A percentile compares a stretch with the other conserved stretches of the same genome.
phyloP scores from a whole-genome alignment of 345 rosid species.

The Syzygium jambos region DNA sequence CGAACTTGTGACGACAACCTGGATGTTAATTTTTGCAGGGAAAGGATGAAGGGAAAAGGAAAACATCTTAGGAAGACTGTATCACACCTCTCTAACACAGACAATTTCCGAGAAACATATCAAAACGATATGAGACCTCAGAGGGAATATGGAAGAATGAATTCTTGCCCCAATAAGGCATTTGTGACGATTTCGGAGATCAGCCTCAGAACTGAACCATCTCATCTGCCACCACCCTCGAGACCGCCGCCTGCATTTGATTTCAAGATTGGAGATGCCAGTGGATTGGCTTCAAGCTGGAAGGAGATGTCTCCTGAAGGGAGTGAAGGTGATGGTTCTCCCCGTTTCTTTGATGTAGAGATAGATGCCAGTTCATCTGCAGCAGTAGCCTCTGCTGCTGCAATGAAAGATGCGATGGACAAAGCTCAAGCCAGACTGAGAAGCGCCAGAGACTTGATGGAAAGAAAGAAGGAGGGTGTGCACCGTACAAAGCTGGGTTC shows the following conservation, averaged over 20 bases:
- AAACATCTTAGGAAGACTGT: conserved; percentile 27
- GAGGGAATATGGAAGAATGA: conserved; percentile 22
- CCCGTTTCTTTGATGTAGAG: conserved; percentile 86
- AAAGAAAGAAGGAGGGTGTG: conserved; percentile 51
- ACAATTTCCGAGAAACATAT: conserved; percentile 12
- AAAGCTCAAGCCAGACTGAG: conserved; percentile 73
- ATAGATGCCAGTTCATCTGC: conserved; percentile 84
- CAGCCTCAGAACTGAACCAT: conserved; percentile 70
- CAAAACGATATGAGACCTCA: conserved; percentile 20
- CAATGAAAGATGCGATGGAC: conserved; percentile 69
- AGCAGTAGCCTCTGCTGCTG: conserved; percentile 55
- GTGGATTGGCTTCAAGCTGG: conserved; percentile 21
- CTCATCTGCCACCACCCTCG: conserved; percentile 76
- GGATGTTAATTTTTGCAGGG: conserved; percentile 18
- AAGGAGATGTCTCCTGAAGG: conserved; percentile 31
- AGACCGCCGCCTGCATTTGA: conserved; percentile 61
- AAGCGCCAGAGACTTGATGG: conserved; percentile 56
- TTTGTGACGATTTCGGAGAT: conserved; percentile 76
- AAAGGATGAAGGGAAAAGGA: conserved; percentile 16
- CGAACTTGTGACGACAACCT: conserved; percentile 21
- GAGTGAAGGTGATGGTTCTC: conserved; percentile 37
- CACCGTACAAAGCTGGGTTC: conserved; percentile 18
- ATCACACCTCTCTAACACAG: conserved; percentile 21
- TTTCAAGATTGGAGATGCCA: conserved; percentile 22
- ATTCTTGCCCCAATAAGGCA: conserved; percentile 28